These are phyloP conservation scores for Penicillium rolfsii DNA, from an alignment of 2,329 filamentous ascomycete genomes.

Conservation along the genomic window DNA sequence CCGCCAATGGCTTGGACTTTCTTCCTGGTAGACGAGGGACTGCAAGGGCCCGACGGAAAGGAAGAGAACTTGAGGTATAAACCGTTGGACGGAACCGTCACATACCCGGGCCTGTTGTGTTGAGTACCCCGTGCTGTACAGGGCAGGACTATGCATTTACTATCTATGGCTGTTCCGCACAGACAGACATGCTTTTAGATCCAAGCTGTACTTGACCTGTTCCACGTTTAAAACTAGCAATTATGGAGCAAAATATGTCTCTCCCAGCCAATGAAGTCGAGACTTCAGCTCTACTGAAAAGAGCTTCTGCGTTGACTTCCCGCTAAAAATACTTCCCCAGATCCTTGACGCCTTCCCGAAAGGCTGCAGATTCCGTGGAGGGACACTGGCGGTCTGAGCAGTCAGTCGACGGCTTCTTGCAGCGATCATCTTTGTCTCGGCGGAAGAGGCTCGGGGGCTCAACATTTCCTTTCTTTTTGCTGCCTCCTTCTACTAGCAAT, in stretches of 20 bases:
- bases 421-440: slow-evolving; percentile 20
- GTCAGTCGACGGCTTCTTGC: slow-evolving; percentile 27
- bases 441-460: slow-evolving; percentile 13
- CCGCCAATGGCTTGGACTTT: slow-evolving; percentile 20
- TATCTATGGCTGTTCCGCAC: not conserved
- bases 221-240: not conserved
- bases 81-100: slow-evolving; percentile 23
- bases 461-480: slow-evolving; percentile 8
- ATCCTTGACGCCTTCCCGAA: slow-evolving; percentile 9
- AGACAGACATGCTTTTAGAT: not conserved
- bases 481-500: not conserved
- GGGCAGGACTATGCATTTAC: not conserved
- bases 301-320: not conserved
- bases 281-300: not conserved
- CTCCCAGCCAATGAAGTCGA: not conserved
- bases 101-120: slow-evolving; percentile 10
- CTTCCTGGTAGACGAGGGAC: slow-evolving; percentile 10
- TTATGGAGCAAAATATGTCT: not conserved
- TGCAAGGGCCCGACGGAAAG: slow-evolving; percentile 32
- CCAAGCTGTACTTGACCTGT: not conserved
- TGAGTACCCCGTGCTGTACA: not conserved
- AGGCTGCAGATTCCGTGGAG: slow-evolving; percentile 21
- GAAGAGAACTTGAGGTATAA: slow-evolving; percentile 26
- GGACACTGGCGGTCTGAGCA: slow-evolving; percentile 30
- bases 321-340: slow-evolving; percentile 19